Percentiles rank a stretch among this genome's conserved stretches.
phyloP scores from a whole-genome alignment of 352 stramenopile genomes.

The Plasmopara viticola region DNA sequence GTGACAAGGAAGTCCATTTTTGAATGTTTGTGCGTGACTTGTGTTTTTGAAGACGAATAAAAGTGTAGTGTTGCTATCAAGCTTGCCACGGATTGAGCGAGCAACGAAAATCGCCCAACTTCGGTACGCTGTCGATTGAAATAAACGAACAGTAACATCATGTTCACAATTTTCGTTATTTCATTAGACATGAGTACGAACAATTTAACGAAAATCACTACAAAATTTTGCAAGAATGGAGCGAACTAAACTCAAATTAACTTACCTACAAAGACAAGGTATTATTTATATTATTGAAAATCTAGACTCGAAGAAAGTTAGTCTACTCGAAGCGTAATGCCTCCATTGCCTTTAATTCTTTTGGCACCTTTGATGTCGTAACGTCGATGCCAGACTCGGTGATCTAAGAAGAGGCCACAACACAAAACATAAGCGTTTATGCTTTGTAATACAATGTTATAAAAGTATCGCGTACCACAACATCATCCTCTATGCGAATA shows the following conservation, averaged over 20 bases:
- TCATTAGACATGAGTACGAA: constrained; percentile 35
- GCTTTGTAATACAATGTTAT: background rate
- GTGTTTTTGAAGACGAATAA: background rate
- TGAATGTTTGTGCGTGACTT: too few relatives aligned
- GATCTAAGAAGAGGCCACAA: constrained; percentile 37
- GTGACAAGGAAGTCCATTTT: too few relatives aligned
- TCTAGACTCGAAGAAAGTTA: constrained; percentile 2
- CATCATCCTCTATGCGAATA: constrained; percentile 83
- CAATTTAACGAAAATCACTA: constrained; percentile 44
- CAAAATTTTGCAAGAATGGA: constrained; percentile 43
- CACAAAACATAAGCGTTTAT: constrained; percentile 1
- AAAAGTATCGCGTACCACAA: constrained; percentile 46
- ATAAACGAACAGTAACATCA: too few relatives aligned
- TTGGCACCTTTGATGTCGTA: constrained; percentile 58
- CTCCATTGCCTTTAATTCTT: constrained; percentile 66
- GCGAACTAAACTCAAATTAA: constrained; percentile 22
- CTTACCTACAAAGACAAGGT: background rate
- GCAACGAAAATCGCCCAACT: constrained; percentile 29
- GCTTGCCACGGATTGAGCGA: constrained; percentile 21
- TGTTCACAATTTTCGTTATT: too few relatives aligned
- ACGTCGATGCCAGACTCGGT: constrained; percentile 69
- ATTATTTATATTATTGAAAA: background rate
- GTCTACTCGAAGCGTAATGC: constrained; percentile 38
- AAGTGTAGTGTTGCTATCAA: constrained; percentile 12
- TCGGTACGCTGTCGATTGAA: constrained; percentile 12